These are phyloP conservation scores for Uronychia setigera DNA, from an alignment of 73 alveolate species.

Conservation along the genomic window DNA sequence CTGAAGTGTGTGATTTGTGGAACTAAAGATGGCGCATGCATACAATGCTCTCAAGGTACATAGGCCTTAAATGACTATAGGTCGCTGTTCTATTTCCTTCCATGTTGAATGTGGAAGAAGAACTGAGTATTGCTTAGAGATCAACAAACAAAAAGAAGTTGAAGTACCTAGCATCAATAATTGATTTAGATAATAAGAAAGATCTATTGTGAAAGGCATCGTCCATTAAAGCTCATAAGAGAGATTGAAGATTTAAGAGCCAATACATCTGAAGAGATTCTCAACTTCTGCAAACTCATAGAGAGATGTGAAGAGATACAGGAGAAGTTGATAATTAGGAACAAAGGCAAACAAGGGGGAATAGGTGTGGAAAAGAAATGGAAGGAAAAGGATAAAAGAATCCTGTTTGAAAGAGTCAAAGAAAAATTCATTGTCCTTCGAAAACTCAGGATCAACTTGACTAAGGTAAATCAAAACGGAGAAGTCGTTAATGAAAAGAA, in stretches of 20 bases:
- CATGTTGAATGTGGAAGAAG: constrained; percentile 73
- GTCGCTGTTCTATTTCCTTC: constrained; percentile 46
- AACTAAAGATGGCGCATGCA: constrained; percentile 69
- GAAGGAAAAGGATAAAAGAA: constrained; percentile 65
- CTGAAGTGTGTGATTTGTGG: constrained; percentile 52
- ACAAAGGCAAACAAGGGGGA: not conserved
- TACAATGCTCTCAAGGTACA: constrained; percentile 55
- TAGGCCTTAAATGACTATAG: not conserved
- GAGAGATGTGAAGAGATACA: constrained; percentile 48
- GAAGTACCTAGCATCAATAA: not conserved
- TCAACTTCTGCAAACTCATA: constrained; percentile 38
- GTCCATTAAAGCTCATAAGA: constrained; percentile 58
- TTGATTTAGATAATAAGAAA: not conserved
- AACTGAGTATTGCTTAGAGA: constrained; percentile 53
- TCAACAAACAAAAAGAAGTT: not conserved
- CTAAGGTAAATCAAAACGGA: constrained; percentile 22
- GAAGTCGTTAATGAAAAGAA: not conserved
- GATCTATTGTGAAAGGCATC: constrained; percentile 59
- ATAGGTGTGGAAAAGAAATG: constrained; percentile 38
- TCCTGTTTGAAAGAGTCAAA: constrained; percentile 53
- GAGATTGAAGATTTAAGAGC: constrained; percentile 54
- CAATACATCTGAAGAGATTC: constrained; percentile 37
- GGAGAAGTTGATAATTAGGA: not conserved
- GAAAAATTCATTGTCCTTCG: constrained; percentile 46
- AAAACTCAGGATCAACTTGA: constrained; percentile 46